phyloP scores from a whole-genome alignment of 2,329 filamentous ascomycete species.

The Diaporthe vaccinii region DNA sequence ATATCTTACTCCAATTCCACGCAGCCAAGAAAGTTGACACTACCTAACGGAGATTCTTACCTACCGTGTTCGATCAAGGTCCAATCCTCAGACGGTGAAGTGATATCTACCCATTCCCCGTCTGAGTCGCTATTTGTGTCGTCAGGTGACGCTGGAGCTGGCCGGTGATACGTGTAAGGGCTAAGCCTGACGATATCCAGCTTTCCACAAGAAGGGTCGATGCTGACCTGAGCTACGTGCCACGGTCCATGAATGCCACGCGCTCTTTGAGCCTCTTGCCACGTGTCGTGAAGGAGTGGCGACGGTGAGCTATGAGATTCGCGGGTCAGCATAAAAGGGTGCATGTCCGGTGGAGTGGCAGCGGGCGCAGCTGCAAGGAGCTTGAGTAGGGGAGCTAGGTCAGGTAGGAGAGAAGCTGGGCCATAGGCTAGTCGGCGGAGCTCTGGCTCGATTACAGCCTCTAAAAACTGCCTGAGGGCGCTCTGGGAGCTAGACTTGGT shows the following conservation, averaged over 20 bases:
- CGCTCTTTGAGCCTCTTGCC: neutral
- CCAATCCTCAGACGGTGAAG: neutral
- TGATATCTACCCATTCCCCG: neutral
- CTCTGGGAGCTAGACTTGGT: neutral
- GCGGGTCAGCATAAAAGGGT: neutral
- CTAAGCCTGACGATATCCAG: neutral
- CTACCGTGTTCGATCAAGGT: neutral
- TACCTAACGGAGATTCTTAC: neutral
- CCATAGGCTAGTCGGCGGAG: neutral
- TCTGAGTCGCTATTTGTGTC: neutral
- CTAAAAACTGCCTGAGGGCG: neutral
- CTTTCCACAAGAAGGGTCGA: neutral
- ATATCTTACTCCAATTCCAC: too few relatives aligned
- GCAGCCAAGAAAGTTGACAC: neutral
- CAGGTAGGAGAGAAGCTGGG: neutral
- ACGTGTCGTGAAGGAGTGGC: neutral
- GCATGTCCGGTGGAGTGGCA: neutral
- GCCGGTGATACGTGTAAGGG: neutral
- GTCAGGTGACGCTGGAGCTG: neutral
- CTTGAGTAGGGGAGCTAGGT: neutral
- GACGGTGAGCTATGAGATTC: neutral
- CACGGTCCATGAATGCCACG: neutral
- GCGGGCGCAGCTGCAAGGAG: neutral
- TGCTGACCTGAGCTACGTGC: neutral
- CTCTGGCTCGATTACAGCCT: neutral